These are phyloP conservation scores for Picochlorum sp. DNA, from an alignment of 139 green algal species.

Conservation along the genomic window DNA sequence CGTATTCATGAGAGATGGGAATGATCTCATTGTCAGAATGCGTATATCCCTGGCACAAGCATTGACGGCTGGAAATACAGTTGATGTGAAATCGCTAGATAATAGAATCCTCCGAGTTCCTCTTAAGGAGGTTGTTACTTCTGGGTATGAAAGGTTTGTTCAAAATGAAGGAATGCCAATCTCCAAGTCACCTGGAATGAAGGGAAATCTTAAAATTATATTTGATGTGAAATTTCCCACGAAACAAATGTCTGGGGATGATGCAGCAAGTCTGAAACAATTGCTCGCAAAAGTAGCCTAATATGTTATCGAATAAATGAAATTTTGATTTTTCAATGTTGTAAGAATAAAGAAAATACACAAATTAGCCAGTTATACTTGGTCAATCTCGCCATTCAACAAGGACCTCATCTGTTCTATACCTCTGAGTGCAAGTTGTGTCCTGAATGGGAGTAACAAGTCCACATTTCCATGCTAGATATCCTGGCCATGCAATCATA, in stretches of 20 bases:
- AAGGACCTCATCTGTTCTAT: constrained; percentile 72
- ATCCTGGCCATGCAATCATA: constrained; percentile 88
- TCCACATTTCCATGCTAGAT: constrained; percentile 53
- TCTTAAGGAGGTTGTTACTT: constrained; percentile 19
- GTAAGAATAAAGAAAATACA: background rate
- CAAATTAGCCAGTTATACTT: background rate
- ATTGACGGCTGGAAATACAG: constrained; percentile 9
- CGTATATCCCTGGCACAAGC: constrained; percentile 19
- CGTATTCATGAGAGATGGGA: constrained; percentile 62
- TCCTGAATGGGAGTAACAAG: constrained; percentile 44
- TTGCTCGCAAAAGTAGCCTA: constrained; percentile 8
- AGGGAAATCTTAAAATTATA: constrained; percentile 55
- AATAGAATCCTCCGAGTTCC: constrained; percentile 35
- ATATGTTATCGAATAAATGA: too few species aligned
- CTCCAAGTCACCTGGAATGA: constrained; percentile 38
- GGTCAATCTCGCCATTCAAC: constrained; percentile 54
- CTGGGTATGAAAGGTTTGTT: constrained; percentile 18
- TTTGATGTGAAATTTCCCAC: constrained; percentile 60
- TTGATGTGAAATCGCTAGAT: constrained; percentile 48
- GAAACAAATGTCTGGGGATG: constrained; percentile 2
- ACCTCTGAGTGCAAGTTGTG: constrained; percentile 71
- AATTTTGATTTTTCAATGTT: too few species aligned
- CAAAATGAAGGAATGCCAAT: constrained; percentile 64
- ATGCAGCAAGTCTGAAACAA: constrained; percentile 3
- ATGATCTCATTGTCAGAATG: constrained; percentile 58